Base-by-base conservation (phyloP, 306 rosid genomes). In the Acmispon strigosus region DNA sequence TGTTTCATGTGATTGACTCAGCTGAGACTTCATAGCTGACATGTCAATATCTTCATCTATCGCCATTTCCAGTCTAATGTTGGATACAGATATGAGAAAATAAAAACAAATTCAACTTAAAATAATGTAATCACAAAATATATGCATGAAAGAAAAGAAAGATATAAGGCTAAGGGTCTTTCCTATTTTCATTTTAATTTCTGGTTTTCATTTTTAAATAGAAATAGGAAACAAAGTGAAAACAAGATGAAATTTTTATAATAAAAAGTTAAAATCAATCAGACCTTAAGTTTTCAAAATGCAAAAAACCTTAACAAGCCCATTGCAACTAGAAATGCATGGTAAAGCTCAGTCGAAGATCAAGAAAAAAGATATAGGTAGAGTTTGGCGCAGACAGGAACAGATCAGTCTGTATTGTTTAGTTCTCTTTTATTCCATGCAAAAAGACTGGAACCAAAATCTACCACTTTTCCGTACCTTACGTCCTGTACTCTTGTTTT, bases 41-140 rank as follows among this genome's bases (percentile, higher is more conserved):
- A 76, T 76, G 54, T 66, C 85, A 82, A 77, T 43, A 77, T 84
- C 85, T 68, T 89, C 90, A 68, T 80, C 86, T 16, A 76, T 73
- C 32, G 94, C 92, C 97, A 89, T 92, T 49, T 71, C 86, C 88
- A 78, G 76, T 66, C 15, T 45, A 60, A 60, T 52, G 59, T 75
- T 57, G 57, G n/a, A 24, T 45, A 53, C 41, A 43, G 61, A 77
- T 41, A 76, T 57, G 50, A 79, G 37, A 42, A 27, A 5, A 49
- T 19, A 69, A 44, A 8, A 73, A 42, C 8, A 61, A 61, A 24
- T 10, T n/a, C 72, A 37, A 42, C 54, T 29, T 32, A 37, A 6
- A 50, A 15, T 11, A 24, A 14, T 39, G 11, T 55, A 54, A 63
- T 42, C 34, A 54, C 42, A 48, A 7, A 50, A 53, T 2, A 10